Percentiles rank a stretch among this genome's conserved stretches.
phyloP scores from a whole-genome alignment of 257 asterid genomes.

The Thymus mandschuricus region DNA sequence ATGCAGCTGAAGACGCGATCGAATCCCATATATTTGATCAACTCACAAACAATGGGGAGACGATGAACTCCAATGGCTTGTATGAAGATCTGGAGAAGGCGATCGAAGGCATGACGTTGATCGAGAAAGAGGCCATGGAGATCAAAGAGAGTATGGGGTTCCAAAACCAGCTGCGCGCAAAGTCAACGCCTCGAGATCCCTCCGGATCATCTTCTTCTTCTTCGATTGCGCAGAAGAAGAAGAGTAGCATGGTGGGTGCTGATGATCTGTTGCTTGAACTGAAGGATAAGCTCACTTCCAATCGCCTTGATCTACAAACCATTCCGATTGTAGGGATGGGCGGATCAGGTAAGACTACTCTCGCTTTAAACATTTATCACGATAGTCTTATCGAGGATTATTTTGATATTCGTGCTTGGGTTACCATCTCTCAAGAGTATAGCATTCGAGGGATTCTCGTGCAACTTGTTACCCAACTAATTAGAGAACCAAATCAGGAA shows the following conservation, averaged over 20 bases:
- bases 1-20: background rate
- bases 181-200: background rate
- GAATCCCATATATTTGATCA: background rate
- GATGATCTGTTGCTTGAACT: no score
- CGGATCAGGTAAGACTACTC: background rate
- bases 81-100: background rate
- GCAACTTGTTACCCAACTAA: no score
- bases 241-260: no score
- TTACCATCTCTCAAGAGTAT: no score
- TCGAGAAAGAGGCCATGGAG: background rate
- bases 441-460: no score
- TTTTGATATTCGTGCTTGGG: background rate
- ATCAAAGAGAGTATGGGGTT: background rate
- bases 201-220: background rate
- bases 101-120: background rate
- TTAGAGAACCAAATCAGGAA: background rate
- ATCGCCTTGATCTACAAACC: background rate
- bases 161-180: background rate
- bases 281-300: background rate
- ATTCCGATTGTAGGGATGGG: background rate
- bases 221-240: no score
- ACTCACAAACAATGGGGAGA: background rate
- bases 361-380: background rate
- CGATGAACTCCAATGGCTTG: no score
- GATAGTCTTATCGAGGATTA: background rate